Evolutionary conservation across 805 yeast genomes (phyloP), one percentile per base, ranked within the genome.

Genomic region (Brettanomyces nanus): DNA sequence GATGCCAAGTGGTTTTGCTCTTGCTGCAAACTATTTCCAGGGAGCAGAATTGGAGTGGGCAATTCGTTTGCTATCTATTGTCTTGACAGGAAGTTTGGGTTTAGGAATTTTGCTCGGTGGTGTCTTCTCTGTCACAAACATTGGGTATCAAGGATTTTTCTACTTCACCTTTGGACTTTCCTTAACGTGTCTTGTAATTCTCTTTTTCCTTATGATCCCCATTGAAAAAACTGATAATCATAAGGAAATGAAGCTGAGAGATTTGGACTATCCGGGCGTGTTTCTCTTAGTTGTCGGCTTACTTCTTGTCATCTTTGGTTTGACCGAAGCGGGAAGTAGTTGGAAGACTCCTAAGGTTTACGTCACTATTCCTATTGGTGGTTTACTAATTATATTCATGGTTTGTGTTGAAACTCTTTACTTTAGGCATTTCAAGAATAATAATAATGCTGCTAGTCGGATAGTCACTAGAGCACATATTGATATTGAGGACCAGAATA

Each of bases 101-200:
- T 22, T 67, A 10, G 75, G 73, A 4, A 45, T 54, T 4, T 39
- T 68, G 6, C 27, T 69, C 2, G 73, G 74, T 22, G 74, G 75
- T 35, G 73, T 69, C 0, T 69, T 69, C 35, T 48, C 63, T 1
- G 38, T 42, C 19, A 51, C 67, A 1, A 28, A 38, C 5, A 48
- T 64, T 35, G 73, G 71, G 1, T 67, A 66, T 44, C 58, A 59
- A 36, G 65, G 65, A 1, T 46, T 61, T 10, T 63, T 61, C 42
- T 69, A 56, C 39, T 54, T 66, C 25, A 52, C 60, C 2, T 65
- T 65, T 52, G 70, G 62, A 5, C 10, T 44, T 15, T 27, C 45
- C 1, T 39, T 47, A 2, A 28, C 53, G 3, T 39, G 56, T 5
- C 27, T 51, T 6, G 9, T 53, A 0, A 36, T 49, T 7, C 41